These are phyloP conservation scores for Chiua virens DNA, from an alignment of 768 basidiomycete genomes.

Conservation along the genomic window DNA sequence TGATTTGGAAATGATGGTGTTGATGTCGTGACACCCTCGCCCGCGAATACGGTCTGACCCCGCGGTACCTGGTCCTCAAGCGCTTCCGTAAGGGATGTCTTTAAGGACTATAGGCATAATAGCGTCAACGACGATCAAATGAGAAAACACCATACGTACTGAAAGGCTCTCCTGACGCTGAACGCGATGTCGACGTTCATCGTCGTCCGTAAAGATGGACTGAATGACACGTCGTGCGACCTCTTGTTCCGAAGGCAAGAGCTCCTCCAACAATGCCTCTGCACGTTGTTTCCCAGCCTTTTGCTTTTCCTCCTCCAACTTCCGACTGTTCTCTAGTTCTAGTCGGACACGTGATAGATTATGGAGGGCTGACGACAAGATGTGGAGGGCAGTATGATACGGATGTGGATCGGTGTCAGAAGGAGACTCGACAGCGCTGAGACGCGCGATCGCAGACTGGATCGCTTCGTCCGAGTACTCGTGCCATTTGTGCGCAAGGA, in stretches of 20 bases:
- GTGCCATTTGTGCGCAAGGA: slow-evolving; percentile 75
- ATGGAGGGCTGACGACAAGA: slow-evolving; percentile 66
- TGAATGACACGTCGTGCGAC: slow-evolving; percentile 67
- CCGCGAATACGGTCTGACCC: slow-evolving; percentile 21
- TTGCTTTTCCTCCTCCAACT: slow-evolving; percentile 59
- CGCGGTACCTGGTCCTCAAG: slow-evolving; percentile 50
- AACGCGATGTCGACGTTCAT: slow-evolving; percentile 47
- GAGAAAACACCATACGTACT: slow-evolving; percentile 38
- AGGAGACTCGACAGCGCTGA: slow-evolving; percentile 46
- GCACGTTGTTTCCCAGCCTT: slow-evolving; percentile 49
- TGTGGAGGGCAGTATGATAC: slow-evolving; percentile 66
- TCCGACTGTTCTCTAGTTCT: slow-evolving; percentile 64
- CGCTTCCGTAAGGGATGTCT: slow-evolving; percentile 47
- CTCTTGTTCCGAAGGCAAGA: slow-evolving; percentile 62
- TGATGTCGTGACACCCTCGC: slow-evolving; percentile 22
- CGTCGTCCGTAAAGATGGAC: slow-evolving; percentile 55
- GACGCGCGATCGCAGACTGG: slow-evolving; percentile 55
- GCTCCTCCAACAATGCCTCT: slow-evolving; percentile 54
- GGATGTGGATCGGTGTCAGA: slow-evolving; percentile 50
- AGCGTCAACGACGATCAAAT: not conserved
- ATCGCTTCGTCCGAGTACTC: slow-evolving; percentile 75
- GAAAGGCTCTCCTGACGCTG: slow-evolving; percentile 57
- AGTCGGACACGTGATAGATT: slow-evolving; percentile 54
- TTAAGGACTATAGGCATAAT: slow-evolving; percentile 36
- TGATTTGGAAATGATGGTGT: slow-evolving; percentile 4